Conservation (phyloP, 306 rosid species). For the Prunus mongolica region DNA sequence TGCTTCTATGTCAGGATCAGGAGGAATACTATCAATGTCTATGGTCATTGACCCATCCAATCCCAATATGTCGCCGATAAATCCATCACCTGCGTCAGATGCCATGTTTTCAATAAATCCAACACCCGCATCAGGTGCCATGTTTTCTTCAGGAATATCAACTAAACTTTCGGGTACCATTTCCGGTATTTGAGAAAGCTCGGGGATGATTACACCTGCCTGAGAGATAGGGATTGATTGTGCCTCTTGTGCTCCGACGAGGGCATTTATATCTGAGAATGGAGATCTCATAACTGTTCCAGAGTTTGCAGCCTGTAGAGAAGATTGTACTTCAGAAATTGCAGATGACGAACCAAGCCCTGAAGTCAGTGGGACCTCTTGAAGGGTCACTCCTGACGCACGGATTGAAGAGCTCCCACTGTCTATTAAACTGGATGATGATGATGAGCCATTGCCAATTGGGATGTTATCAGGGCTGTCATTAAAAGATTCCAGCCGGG, state of each 20-base stretch:
- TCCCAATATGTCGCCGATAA: conserved; percentile 43
- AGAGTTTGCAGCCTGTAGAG: conserved; percentile 42
- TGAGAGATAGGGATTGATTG: conserved; percentile 46
- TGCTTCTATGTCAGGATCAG: conserved; percentile 69
- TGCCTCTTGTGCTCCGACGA: conserved; percentile 38
- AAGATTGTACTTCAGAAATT: conserved; percentile 47
- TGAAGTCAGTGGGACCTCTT: conserved; percentile 66
- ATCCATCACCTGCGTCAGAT: conserved; percentile 43
- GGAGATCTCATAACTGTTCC: conserved; percentile 34
- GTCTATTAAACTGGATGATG: conserved; percentile 51
- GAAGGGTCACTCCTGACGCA: conserved; percentile 71
- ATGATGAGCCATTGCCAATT: conserved; percentile 57
- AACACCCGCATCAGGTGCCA: conserved; percentile 37
- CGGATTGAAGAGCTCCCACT: conserved; percentile 55
- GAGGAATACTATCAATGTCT: conserved; percentile 49
- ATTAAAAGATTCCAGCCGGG: conserved; percentile 52
- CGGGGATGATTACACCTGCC: conserved; percentile 58
- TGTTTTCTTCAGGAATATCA: conserved; percentile 43
- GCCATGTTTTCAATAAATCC: conserved; percentile 36
- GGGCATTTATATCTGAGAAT: conserved; percentile 36
- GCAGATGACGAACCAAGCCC: conserved; percentile 40
- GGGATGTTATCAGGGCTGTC: conserved; percentile 43
- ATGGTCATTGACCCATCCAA: conserved; percentile 42
- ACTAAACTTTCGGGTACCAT: conserved; percentile 42
- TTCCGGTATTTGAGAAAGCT: conserved; percentile 54